Percentiles rank a stretch among this genome's conserved stretches.
Conservation (phyloP, 2,329 filamentous ascomycete genomes). For the Cladosporium austrohemisphaericum region DNA sequence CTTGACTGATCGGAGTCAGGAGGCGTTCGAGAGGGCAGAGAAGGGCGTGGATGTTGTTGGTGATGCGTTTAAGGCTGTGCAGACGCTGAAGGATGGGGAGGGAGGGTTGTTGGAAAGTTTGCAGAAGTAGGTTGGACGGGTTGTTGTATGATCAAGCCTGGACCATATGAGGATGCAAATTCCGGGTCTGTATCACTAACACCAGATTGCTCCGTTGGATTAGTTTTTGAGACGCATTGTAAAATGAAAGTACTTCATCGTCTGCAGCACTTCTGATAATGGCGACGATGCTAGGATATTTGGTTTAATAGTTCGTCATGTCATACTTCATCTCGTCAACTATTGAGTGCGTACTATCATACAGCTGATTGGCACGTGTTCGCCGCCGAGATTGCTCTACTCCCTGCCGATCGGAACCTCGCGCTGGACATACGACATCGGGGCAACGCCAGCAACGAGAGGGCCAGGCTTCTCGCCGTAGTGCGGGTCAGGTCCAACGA, state of each 20-base stretch:
- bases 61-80: constrained; percentile 55
- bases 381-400: constrained; percentile 22
- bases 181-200: too few relatives aligned
- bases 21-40: constrained; percentile 69
- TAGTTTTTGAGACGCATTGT: too few relatives aligned
- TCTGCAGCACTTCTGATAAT: too few relatives aligned
- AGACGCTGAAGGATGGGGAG: constrained; percentile 61
- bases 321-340: too few relatives aligned
- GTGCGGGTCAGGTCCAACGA: constrained; percentile 44
- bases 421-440: constrained; percentile 26
- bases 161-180: too few relatives aligned
- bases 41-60: constrained; percentile 70
- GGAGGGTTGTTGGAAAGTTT: constrained; percentile 49
- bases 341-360: too few relatives aligned
- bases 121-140: constrained; percentile 31
- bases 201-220: too few relatives aligned
- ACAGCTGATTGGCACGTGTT: too few relatives aligned
- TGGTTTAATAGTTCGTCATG: too few relatives aligned
- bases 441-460: constrained; percentile 27
- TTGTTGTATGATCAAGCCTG: too few relatives aligned
- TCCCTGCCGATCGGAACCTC: constrained; percentile 33
- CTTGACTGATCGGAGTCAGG: constrained; percentile 69
- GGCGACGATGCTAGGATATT: too few relatives aligned
- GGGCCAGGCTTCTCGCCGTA: constrained; percentile 24
- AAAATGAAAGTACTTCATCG: too few relatives aligned